Evolutionary conservation across 2,329 filamentous ascomycete genomes (phyloP).

Genomic region (Penicillium aurantiogriseum): DNA sequence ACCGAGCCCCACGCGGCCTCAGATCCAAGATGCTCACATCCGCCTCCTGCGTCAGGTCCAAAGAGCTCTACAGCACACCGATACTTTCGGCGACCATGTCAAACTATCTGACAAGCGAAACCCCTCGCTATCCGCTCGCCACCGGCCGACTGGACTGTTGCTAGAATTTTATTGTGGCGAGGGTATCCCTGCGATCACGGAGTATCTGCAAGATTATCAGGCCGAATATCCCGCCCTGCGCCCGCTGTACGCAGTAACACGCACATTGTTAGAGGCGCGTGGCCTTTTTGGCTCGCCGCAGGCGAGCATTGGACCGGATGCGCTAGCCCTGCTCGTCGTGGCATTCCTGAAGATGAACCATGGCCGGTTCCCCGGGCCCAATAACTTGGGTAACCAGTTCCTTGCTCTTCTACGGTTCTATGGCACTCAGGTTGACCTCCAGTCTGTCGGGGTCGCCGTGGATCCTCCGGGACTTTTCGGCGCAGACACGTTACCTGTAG

Average conservation of each 20-base stretch:
- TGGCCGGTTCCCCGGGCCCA: conserved; percentile 27
- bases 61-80: conserved; percentile 19
- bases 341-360: conserved; percentile 51
- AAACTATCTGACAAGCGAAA: conserved; percentile 26
- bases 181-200: conserved; percentile 38
- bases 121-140: conserved; percentile 38
- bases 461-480: conserved; percentile 48
- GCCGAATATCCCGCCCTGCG: conserved; percentile 51
- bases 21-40: conserved; percentile 26
- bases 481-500: conserved; percentile 14
- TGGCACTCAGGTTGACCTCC: conserved; percentile 45
- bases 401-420: conserved; percentile 53
- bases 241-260: conserved; percentile 51
- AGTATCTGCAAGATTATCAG: conserved; percentile 49
- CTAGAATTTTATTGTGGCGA: conserved; percentile 54
- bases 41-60: conserved; percentile 27
- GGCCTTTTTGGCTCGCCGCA: conserved; percentile 48
- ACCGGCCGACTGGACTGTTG: conserved; percentile 50
- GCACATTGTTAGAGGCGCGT: conserved; percentile 52
- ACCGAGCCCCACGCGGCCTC: conserved; percentile 36
- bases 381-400: conserved; percentile 45
- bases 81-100: conserved; percentile 22
- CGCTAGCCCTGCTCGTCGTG: conserved; percentile 57
- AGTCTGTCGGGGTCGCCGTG: conserved; percentile 49
- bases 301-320: conserved; percentile 55